A percentile compares a stretch with the other conserved stretches of the same genome.
These are phyloP conservation scores for Sanghuangporus weigelae DNA, from an alignment of 1,284 basidiomycete species.

Conservation along the genomic window DNA sequence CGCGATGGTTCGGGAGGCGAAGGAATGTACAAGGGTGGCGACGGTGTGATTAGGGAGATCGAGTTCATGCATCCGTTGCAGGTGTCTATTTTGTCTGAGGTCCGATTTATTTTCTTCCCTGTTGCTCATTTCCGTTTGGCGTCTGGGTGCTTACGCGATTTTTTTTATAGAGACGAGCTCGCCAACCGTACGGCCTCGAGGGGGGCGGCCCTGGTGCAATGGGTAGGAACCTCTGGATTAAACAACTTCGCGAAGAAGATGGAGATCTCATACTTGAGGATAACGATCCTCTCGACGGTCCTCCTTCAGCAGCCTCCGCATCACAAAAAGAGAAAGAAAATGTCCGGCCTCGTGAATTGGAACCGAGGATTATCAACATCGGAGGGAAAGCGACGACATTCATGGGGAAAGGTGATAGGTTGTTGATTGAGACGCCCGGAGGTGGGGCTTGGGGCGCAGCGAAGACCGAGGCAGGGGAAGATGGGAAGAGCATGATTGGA, in stretches of 20 bases:
- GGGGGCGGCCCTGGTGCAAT: constrained; percentile 76
- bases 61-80: constrained; percentile 86
- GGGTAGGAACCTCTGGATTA: constrained; percentile 90
- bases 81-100: constrained; percentile 83
- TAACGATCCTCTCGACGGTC: constrained; percentile 17
- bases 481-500: constrained; percentile 11
- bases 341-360: constrained; percentile 17
- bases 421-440: constrained; percentile 87
- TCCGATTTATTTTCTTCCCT: constrained; percentile 20
- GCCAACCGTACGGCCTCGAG: constrained; percentile 86
- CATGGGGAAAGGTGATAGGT: constrained; percentile 80
- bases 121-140: not conserved
- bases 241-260: constrained; percentile 65
- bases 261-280: constrained; percentile 47
- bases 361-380: constrained; percentile 73
- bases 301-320: not conserved
- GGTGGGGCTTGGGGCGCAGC: constrained; percentile 84
- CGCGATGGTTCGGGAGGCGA: constrained; percentile 73
- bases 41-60: constrained; percentile 84
- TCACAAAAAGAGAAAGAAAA: constrained; percentile 2
- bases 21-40: constrained; percentile 79
- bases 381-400: constrained; percentile 88
- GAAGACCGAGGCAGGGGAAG: constrained; percentile 31
- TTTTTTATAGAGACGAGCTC: constrained; percentile 64
- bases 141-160: not conserved